phyloP scores from a whole-genome alignment of 768 basidiomycete genomes.

The Tricholoma sp. region DNA sequence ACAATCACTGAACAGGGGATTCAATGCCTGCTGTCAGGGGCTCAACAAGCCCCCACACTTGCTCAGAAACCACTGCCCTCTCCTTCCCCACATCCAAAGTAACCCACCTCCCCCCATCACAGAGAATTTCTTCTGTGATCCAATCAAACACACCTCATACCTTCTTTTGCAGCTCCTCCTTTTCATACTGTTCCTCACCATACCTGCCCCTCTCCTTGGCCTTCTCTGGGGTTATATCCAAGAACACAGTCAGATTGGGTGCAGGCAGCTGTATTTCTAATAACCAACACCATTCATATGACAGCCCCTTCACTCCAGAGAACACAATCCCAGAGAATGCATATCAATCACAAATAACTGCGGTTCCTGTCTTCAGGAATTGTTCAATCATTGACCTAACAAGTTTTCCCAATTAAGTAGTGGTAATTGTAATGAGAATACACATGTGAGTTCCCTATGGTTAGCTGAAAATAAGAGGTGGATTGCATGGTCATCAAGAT shows the following conservation, averaged over 20 bases:
- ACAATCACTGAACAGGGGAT: slow-evolving; percentile 43
- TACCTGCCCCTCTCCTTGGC: slow-evolving; percentile 73
- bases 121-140: slow-evolving; percentile 48
- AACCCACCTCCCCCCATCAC: slow-evolving; percentile 38
- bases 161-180: slow-evolving; percentile 62
- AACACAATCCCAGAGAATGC: slow-evolving; percentile 97
- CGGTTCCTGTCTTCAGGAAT: slow-evolving; percentile 56
- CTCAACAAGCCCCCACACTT: slow-evolving; percentile 50
- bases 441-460: slow-evolving; percentile 89
- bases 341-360: slow-evolving; percentile 88
- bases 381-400: slow-evolving; percentile 57
- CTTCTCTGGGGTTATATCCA: slow-evolving; percentile 69
- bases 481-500: slow-evolving; percentile 87
- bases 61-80: slow-evolving; percentile 43
- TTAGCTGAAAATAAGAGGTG: slow-evolving; percentile 97
- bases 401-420: no score
- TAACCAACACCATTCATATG: slow-evolving; percentile 77
- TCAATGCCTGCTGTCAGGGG: slow-evolving; percentile 36
- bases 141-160: slow-evolving; percentile 57
- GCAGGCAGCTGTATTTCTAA: slow-evolving; percentile 87
- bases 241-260: slow-evolving; percentile 85
- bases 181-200: slow-evolving; percentile 86
- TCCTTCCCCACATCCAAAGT: slow-evolving; percentile 53
- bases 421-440: no score
- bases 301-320: slow-evolving; percentile 61